phyloP scores from a whole-genome alignment of 208 protist genomes.

The Trypanosoma conorhini region DNA sequence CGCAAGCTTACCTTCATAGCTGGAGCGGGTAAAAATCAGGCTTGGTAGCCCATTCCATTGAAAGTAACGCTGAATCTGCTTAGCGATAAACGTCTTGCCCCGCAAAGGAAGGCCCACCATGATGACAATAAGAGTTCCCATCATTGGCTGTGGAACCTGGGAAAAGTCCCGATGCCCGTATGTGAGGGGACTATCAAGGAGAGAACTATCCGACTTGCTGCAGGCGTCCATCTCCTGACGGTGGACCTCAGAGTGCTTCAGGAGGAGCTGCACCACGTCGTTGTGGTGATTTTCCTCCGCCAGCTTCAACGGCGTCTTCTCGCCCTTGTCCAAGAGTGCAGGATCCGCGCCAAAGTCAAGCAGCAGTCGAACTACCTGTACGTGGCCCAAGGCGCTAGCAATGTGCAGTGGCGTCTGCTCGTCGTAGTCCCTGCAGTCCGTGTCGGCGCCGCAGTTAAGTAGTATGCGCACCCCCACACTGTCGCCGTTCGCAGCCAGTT shows the following conservation, averaged over 20 bases:
- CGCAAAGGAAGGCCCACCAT: slow-evolving; percentile 90
- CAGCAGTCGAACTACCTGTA: slow-evolving; percentile 54
- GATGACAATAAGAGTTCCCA: slow-evolving; percentile 85
- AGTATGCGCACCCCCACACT: slow-evolving; percentile 68
- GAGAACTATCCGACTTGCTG: slow-evolving; percentile 20
- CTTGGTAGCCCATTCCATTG: slow-evolving; percentile 87
- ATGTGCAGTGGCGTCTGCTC: slow-evolving; percentile 81
- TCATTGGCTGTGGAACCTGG: slow-evolving; percentile 79
- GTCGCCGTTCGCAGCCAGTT: slow-evolving; percentile 66
- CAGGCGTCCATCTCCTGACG: slow-evolving; percentile 20
- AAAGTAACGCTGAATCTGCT: slow-evolving; percentile 90
- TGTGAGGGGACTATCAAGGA: slow-evolving; percentile 29
- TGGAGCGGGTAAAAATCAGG: slow-evolving; percentile 74
- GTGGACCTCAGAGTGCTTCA: slow-evolving; percentile 16
- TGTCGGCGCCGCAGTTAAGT: slow-evolving; percentile 68
- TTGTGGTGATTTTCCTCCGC: slow-evolving; percentile 58
- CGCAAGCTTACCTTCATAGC: slow-evolving; percentile 44
- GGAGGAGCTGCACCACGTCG: slow-evolving; percentile 59
- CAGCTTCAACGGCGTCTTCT: slow-evolving; percentile 58
- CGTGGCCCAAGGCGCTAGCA: slow-evolving; percentile 58
- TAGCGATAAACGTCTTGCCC: slow-evolving; percentile 90
- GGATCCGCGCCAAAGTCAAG: slow-evolving; percentile 70
- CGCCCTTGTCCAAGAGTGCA: slow-evolving; percentile 54
- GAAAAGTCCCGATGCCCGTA: slow-evolving; percentile 64
- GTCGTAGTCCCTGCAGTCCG: slow-evolving; percentile 84